phyloP scores from a whole-genome alignment of 257 asterid species.

The Solanum verrucosum region DNA sequence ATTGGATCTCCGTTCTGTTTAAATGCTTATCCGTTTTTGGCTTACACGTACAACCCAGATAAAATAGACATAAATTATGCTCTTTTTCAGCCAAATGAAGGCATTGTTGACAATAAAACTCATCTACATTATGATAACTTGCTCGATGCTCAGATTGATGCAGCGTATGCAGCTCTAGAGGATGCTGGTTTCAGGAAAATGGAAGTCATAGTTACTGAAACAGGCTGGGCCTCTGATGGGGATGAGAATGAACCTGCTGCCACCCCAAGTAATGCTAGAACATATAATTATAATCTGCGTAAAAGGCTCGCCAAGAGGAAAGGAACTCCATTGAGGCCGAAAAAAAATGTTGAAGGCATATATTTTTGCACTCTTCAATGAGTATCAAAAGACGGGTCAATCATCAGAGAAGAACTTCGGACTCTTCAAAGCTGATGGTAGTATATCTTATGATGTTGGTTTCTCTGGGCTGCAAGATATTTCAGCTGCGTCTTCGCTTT shows the following conservation, averaged over 20 bases:
- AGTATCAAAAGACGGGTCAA: constrained; percentile 59
- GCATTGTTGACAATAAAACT: constrained; percentile 56
- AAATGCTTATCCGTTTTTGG: constrained; percentile 91
- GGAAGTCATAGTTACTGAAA: constrained; percentile 91
- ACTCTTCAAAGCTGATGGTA: constrained; percentile 77
- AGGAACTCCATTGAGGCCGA: constrained; percentile 93
- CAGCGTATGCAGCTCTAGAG: constrained; percentile 87
- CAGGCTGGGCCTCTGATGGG: constrained; percentile 98
- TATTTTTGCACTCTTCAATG: constrained; percentile 84
- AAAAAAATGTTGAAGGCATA: constrained; percentile 62
- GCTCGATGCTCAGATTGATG: constrained; percentile 96
- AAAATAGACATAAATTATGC: constrained; percentile 80
- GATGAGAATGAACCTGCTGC: constrained; percentile 86
- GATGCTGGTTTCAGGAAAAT: constrained; percentile 60
- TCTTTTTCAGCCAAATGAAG: constrained; percentile 61
- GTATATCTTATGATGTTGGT: constrained; percentile 73
- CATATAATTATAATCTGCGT: constrained; percentile 66
- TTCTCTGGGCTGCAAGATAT: constrained; percentile 64
- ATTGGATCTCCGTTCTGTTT: constrained; percentile 87
- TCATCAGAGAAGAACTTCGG: constrained; percentile 79
- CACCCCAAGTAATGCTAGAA: constrained; percentile 61
- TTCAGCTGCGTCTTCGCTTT: constrained; percentile 42
- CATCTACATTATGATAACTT: constrained; percentile 76
- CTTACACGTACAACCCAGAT: constrained; percentile 53
- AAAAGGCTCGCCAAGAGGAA: constrained; percentile 81